Evolutionary conservation across 257 asterid genomes (phyloP), one percentile per base, ranked within the genome.

Genomic region (Solanum chiquidenum): DNA sequence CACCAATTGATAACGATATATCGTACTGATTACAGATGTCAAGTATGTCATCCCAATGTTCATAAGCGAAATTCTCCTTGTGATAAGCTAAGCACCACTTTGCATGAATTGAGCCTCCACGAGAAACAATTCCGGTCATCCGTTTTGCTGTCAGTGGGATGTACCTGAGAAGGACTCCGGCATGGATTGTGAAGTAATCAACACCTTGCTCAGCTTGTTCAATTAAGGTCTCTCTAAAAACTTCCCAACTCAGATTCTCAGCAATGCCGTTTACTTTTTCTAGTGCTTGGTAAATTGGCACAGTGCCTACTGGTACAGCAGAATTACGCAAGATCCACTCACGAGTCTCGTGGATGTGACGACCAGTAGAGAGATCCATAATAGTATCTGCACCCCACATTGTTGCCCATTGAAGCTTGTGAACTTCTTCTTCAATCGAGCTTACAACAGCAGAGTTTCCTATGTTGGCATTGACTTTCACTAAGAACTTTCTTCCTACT

Each of bases 141-240:
- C 99, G 88, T 88, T 95, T 94, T 37, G 99, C 99, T 3, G 99
- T 95, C 38, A 95, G 83, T 9, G 99, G 99, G 89, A 97, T 95
- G 91, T 97, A 97, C 23, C 98, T 94, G 40, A 97, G 98, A 86
- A 97, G 90, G 34, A 97, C 98, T 31, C 99, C 99, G 4, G 98
- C 99, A 82, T 95, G 98, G 88, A 97, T 97, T 1, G 99, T 97
- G 86, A 97, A 97, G 91, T 95, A 97, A 90, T 97, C 99, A 20
- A 97, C 99, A 29, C 99, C 99, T 89, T 95, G 99, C 92, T 97
- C 98, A 6, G 99, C 99, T 89, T 97, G 99, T 83, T 97, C 99
- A 52, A 97, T 94, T 92, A 97, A 89, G 1, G 99, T 97, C 31
- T 95, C 99, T 73, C 95, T 93, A 46, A 97, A 95, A 21, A 95